Conservation (phyloP, 169 alveolate species). For the Cryptosporidium ryanae region DNA sequence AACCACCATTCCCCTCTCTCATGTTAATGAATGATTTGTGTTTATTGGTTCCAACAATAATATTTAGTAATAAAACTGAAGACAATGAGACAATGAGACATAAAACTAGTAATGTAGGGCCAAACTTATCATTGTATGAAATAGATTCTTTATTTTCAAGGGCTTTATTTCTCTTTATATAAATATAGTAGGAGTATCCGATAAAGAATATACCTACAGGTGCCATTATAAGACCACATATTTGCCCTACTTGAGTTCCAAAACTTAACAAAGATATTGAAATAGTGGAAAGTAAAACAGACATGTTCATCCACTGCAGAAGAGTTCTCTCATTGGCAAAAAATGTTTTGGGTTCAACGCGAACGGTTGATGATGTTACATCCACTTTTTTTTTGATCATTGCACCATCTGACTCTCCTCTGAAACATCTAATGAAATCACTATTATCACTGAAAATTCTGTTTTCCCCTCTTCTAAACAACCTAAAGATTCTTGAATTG, state of each 20-base stretch:
- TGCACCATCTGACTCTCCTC: neutral
- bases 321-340: conserved; percentile 85
- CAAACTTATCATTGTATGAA: conserved; percentile 81
- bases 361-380: conserved; percentile 77
- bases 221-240: conserved; percentile 83
- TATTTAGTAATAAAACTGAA: conserved; percentile 35
- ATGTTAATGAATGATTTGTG: no score
- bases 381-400: conserved; percentile 2
- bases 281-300: conserved; percentile 82
- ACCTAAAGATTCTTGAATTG: neutral
- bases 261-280: conserved; percentile 82
- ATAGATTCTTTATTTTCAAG: conserved; percentile 83
- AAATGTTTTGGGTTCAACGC: conserved; percentile 86
- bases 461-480: conserved; percentile 5
- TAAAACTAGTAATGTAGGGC: conserved; percentile 74
- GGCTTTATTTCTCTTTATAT: conserved; percentile 81
- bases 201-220: conserved; percentile 85
- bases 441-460: conserved; percentile 42
- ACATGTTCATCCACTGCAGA: conserved; percentile 84
- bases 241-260: conserved; percentile 79
- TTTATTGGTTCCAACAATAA: conserved; percentile 15
- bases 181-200: conserved; percentile 81
- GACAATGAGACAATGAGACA: conserved; percentile 41
- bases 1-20: neutral
- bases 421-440: neutral